phyloP scores from a whole-genome alignment of 148 eudicot species.

The Rhododendron molle region DNA sequence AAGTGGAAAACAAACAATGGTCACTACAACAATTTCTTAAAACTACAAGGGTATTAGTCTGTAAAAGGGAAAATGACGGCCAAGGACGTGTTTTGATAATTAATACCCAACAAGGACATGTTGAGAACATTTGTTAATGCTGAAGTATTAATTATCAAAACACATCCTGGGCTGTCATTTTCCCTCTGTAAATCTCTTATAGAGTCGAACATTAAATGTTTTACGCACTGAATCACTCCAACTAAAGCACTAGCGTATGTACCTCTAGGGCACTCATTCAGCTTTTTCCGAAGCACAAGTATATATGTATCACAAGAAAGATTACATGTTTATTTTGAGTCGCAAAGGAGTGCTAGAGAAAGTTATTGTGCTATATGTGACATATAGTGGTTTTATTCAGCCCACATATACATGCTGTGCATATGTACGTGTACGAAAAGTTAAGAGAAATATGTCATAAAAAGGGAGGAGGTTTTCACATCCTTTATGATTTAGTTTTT shows the following conservation, averaged over 20 bases:
- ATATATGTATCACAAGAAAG: neutral
- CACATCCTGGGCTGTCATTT: too few relatives aligned
- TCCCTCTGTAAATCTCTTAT: neutral
- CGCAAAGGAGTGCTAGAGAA: neutral
- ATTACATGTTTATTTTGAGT: neutral
- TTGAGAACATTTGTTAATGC: too few relatives aligned
- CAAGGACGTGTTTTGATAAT: too few relatives aligned
- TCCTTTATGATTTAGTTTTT: neutral
- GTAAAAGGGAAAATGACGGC: too few relatives aligned
- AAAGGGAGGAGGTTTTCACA: neutral
- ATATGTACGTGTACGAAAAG: neutral
- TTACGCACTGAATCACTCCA: neutral
- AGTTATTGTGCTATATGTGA: neutral
- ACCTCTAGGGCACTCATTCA: neutral
- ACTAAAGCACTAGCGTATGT: neutral
- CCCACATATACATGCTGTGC: neutral
- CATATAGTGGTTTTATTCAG: neutral
- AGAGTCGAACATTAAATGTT: neutral
- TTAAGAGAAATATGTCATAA: neutral
- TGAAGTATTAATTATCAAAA: too few relatives aligned
- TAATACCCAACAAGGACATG: too few relatives aligned
- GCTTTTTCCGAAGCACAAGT: neutral
- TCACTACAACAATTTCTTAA: neutral
- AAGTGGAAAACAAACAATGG: neutral
- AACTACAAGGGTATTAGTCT: neutral